Evolutionary conservation across 371 early-diverging fungal species (phyloP), one percentile per base, ranked within the genome.

Genomic region (Zychaea mexicana): DNA sequence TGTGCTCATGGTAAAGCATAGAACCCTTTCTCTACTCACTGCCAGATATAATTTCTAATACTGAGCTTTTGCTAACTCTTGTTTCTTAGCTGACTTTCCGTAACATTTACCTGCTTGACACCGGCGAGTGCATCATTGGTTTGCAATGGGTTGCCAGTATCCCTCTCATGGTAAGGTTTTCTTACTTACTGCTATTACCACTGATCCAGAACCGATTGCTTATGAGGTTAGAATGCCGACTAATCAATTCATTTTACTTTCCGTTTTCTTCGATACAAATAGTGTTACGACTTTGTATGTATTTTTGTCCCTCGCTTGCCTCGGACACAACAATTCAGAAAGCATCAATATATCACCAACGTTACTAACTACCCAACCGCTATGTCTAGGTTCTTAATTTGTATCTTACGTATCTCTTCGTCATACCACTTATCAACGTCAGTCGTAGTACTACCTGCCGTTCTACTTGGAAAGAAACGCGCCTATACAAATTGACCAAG

Each of bases 41-140:
- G n/a, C n/a, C n/a, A n/a, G 12, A 38, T 24, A 21, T 8, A 57
- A n/a, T 33, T 22, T 56, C 5, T 58, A 1, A 58, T 4, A 42
- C 17, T 42, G n/a, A n/a, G n/a, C n/a, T n/a, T n/a, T n/a, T n/a
- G n/a, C 15, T 28, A 21, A 52, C 19, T 52, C 10, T 17, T 30
- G n/a, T 19, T 9, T 19, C 33, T 8, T 45, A 81, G 82, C 57
- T 86, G 59, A 62, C 69, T 8, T 84, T 65, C 66, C 73, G 85
- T 24, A 81, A 81, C 38, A 74, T 71, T 21, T 73, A 75, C 27
- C 21, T 85, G 15, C 63, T 71, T 27, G 67, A 71, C 10, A 66
- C 75, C 53, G 84, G 81, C 2, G 67, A 68, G 45, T 85, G 86
- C 60, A 69, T 67, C 22, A 82, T 84, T 61, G 84, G 86, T 52